Evolutionary conservation across 345 rosid species (phyloP), one percentile per base, ranked within the genome.

Genomic region (Pelargonium nanum): DNA sequence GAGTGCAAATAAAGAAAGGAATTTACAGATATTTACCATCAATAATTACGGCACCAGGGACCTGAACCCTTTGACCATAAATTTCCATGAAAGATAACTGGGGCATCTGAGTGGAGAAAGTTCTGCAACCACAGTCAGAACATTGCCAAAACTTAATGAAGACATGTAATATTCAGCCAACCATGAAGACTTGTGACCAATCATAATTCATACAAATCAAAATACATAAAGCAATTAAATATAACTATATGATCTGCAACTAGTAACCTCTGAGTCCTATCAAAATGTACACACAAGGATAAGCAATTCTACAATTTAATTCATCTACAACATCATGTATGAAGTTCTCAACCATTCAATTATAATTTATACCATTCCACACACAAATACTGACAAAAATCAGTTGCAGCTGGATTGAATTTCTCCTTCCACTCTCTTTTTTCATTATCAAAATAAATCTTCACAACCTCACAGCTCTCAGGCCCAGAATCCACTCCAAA

Each of bases 1-100:
- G 22, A 9, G 8, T n/a, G 30, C 26, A n/a, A 22, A 60, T 1
- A 21, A 16, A 20, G 24, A 16, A n/a, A 21, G 24, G 12, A 56
- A 24, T 53, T 34, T 28, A 32, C 9, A 58, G 44, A 40, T 24
- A 53, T 70, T 72, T 56, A 92, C 98, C 96, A 68, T 92, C 98
- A 62, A 92, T 74, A 32, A 92, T 84, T 44, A 92, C 65, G 56
- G 93, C 73, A 60, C 89, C 93, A 2, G 77, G 80, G 13, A 84
- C 88, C 66, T 72, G 83, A 63, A 65, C 78, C 51, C 96, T 77
- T 65, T 81, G 81, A 55, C 82, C 68, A 76, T 80, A 92, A 53
- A 92, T 77, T 1, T 78, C 73, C 91, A 81, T 85, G 64, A 85
- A 85, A 5, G 87, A 85, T 22, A 68, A 66, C 25, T 85, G 89